Percentiles rank a stretch among this genome's conserved stretches.
These are phyloP conservation scores for Purshia tridentata DNA, from an alignment of 306 rosid species.

Conservation along the genomic window DNA sequence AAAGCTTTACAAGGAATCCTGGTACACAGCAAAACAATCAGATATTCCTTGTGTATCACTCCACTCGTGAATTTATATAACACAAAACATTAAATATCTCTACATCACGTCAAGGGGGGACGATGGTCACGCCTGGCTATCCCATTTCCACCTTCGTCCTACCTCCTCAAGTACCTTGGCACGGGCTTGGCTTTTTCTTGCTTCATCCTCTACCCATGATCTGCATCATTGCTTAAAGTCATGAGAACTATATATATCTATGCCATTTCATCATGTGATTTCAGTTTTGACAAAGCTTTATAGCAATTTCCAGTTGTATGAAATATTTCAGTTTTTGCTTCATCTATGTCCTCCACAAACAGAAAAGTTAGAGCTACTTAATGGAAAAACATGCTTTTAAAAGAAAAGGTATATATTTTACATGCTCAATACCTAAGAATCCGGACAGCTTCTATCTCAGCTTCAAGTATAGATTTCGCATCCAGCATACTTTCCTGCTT, in stretches of 20 bases:
- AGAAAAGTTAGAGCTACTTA: neutral
- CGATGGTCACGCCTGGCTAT: slow-evolving; percentile 43
- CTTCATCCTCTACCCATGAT: slow-evolving; percentile 99
- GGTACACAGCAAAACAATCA: slow-evolving; percentile 7
- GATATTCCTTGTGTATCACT: slow-evolving; percentile 11
- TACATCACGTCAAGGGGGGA: slow-evolving; percentile 7
- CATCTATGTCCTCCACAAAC: neutral
- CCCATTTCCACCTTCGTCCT: slow-evolving; percentile 92
- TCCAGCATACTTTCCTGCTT: slow-evolving; percentile 62
- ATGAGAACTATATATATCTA: slow-evolving; percentile 11
- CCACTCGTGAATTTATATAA: slow-evolving; percentile 19
- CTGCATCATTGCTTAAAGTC: slow-evolving; percentile 47
- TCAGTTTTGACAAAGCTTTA: neutral
- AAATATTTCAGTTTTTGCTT: neutral
- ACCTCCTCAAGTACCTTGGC: slow-evolving; percentile 91
- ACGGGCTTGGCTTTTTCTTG: slow-evolving; percentile 74
- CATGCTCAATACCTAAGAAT: slow-evolving; percentile 59
- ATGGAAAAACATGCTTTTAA: neutral
- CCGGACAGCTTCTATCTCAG: slow-evolving; percentile 91
- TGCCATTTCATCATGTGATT: neutral
- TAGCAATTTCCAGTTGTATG: neutral
- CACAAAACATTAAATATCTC: slow-evolving; percentile 18
- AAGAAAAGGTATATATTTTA: neutral
- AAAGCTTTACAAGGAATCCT: slow-evolving; percentile 17
- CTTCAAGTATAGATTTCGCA: slow-evolving; percentile 71